A percentile compares a stretch with the other conserved stretches of the same genome.
Conservation (phyloP, 164 flowering plant species). For the Buxus sempervirens region DNA sequence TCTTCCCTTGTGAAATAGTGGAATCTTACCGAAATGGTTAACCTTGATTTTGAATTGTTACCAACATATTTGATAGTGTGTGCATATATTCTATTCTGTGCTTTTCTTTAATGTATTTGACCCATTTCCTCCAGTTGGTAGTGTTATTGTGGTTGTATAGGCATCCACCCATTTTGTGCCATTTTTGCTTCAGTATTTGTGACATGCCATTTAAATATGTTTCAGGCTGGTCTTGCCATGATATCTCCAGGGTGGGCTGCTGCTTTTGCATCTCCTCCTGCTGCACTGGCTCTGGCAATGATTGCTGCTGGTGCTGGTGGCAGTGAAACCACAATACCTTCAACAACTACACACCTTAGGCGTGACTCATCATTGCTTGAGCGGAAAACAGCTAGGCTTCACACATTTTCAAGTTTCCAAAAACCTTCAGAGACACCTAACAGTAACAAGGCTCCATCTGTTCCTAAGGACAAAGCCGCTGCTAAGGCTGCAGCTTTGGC, state of each 20-base stretch:
- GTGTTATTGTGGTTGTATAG: neutral
- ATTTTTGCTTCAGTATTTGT: constrained; percentile 1
- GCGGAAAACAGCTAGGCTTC: constrained; percentile 66
- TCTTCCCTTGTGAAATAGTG: neutral
- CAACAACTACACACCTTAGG: constrained; percentile 52
- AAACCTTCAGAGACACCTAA: constrained; percentile 54
- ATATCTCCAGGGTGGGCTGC: constrained; percentile 98
- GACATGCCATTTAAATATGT: constrained; percentile 8
- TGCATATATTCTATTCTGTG: neutral
- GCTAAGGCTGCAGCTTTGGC: constrained; percentile 99
- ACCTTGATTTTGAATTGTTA: no score
- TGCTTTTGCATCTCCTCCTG: constrained; percentile 99
- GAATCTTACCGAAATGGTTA: neutral
- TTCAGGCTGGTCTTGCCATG: constrained; percentile 97
- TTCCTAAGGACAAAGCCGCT: constrained; percentile 88
- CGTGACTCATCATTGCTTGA: constrained; percentile 84
- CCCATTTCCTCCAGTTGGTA: neutral
- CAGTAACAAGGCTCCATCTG: constrained; percentile 45
- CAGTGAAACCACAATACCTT: constrained; percentile 65
- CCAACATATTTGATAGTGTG: neutral
- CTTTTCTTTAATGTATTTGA: neutral
- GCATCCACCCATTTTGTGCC: neutral
- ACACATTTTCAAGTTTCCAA: constrained; percentile 95
- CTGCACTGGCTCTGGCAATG: constrained; percentile 99
- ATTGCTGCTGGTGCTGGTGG: constrained; percentile 99